These are phyloP conservation scores for Globisporangium rhizosaccharum DNA, from an alignment of 352 stramenopile species.

Conservation along the genomic window DNA sequence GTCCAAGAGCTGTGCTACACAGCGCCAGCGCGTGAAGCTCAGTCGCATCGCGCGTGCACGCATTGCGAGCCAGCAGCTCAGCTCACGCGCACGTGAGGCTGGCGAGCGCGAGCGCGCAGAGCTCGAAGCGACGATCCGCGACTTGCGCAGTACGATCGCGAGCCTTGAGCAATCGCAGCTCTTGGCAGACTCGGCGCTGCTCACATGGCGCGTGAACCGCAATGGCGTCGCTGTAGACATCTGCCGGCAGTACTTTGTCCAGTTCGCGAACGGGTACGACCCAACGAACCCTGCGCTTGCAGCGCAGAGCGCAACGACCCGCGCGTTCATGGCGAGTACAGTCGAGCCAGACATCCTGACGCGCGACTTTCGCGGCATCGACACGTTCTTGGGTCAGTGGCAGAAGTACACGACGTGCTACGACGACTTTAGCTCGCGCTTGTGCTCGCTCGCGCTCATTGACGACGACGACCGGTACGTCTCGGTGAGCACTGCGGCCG, in stretches of 20 bases:
- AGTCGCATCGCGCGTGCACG: neutral
- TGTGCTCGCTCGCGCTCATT: constrained; percentile 23
- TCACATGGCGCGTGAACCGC: constrained; percentile 40
- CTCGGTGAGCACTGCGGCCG: constrained; percentile 25
- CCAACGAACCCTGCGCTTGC: constrained; percentile 7
- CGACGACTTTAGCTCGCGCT: constrained; percentile 20
- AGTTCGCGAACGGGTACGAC: constrained; percentile 38
- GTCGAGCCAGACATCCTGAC: constrained; percentile 34
- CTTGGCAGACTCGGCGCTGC: constrained; percentile 29
- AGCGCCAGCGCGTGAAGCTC: constrained; percentile 10
- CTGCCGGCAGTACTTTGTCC: constrained; percentile 40
- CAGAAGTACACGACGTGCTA: constrained; percentile 57
- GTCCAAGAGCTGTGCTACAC: constrained; percentile 27
- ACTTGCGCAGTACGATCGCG: constrained; percentile 30
- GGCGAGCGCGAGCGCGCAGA: constrained; percentile 9
- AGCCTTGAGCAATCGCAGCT: constrained; percentile 29
- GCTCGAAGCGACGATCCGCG: constrained; percentile 17
- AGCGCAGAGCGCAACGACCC: neutral
- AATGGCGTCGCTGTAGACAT: constrained; percentile 31
- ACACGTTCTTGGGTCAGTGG: constrained; percentile 45
- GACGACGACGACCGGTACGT: constrained; percentile 33
- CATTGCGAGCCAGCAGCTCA: neutral
- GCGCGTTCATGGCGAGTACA: constrained; percentile 29
- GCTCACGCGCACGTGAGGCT: neutral
- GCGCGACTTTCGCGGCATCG: constrained; percentile 38